Evolutionary conservation across 2,329 filamentous ascomycete species (phyloP), one percentile per base, ranked within the genome.

Genomic region (Ophiostoma sp.): DNA sequence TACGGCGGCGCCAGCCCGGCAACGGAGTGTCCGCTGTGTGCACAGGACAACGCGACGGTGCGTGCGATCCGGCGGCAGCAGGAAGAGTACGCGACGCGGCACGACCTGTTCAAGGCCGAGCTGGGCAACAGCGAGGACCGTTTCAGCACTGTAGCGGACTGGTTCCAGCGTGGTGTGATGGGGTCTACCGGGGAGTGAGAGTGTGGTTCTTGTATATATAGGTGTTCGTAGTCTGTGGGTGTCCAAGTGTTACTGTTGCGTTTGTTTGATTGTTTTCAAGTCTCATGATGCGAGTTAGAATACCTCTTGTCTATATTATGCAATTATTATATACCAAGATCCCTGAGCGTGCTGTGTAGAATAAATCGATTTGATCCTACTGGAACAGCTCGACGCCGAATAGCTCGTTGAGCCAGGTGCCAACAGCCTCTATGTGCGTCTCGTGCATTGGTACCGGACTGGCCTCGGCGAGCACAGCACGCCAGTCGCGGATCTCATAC

Each of bases 121-220:
- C 78, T 99, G 72, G 87, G 87, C 74, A 79, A 88, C 72, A 92
- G 90, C 68, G 87, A 88, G 52, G 93, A 97, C 78, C 85, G 91
- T 66, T 97, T 98, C 77, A 90, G 87, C n/a, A 94, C 92, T 1
- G 86, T 98, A 68, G 92, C 92, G 70, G 92, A 97, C 76, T 99
- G 95, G 86, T 98, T 97, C 82, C 94, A 93, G 0, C 82, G 93
- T 69, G 94, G 95, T 0, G 93, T 98, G 3, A 96, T 98, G 93
- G 85, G 83, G 40, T 77, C 70, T 40, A 62, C 38, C 1, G 60
- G 60, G 40, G 60, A 63, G 60, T 63, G 18, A 8, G 16, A 27
- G 8, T 12, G 12, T 42, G 27, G n/a, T 62, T 16, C 12, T 44
- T 64, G 18, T 27, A 58, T 27, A 5, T 67, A 47, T 64, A n/a